Percentiles rank a stretch among this genome's conserved stretches.
These are phyloP conservation scores for Scutellaria barbata DNA, from an alignment of 257 asterid genomes.

Conservation along the genomic window DNA sequence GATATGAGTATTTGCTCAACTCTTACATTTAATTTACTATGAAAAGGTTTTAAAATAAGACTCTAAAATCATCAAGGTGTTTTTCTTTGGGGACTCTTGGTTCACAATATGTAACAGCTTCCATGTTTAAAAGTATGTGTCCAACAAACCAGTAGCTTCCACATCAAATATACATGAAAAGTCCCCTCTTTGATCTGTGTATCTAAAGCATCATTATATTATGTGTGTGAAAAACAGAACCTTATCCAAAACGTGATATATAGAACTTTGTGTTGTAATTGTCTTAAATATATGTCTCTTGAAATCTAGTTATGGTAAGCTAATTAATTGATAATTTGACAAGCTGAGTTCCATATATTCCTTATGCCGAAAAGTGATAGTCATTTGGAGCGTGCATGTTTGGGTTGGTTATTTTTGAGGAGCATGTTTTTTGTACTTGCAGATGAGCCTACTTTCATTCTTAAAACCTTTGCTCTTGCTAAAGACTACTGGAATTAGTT, in stretches of 20 bases:
- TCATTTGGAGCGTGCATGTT: background rate
- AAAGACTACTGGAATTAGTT: conserved; percentile 23
- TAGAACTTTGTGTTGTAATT: background rate
- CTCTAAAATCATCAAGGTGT: background rate
- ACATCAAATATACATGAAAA: background rate
- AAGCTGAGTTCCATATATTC: background rate
- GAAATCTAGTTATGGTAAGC: background rate
- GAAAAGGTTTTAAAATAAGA: background rate
- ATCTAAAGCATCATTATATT: background rate
- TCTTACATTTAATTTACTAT: background rate
- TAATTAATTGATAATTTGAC: background rate
- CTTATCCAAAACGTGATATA: background rate
- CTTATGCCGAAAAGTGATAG: background rate
- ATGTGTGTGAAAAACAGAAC: background rate
- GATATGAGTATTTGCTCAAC: background rate
- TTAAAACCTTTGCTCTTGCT: background rate
- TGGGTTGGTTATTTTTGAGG: background rate
- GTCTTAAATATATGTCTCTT: background rate
- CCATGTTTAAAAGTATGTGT: background rate
- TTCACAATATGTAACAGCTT: background rate
- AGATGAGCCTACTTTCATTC: background rate
- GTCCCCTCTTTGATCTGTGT: background rate
- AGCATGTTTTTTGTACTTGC: background rate
- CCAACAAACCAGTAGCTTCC: background rate
- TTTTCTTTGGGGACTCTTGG: background rate